A percentile compares a stretch with the other conserved stretches of the same genome.
Evolutionary conservation across 108 stramenopile species (phyloP).

Genomic region (Poteriospumella lacustris): DNA sequence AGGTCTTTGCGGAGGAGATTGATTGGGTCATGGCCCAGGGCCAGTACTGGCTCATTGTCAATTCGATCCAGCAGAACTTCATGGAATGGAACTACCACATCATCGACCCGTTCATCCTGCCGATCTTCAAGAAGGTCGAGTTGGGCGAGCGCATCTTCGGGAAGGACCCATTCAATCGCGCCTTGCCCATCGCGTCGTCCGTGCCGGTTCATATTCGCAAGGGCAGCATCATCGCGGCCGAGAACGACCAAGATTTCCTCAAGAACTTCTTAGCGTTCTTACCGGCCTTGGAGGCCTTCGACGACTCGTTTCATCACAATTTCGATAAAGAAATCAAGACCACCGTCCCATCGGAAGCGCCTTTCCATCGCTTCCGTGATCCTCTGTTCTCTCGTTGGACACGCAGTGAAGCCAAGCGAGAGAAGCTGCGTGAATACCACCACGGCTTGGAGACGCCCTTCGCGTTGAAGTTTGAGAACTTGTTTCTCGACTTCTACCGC

Average conservation of each 20-base stretch:
- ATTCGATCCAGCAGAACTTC: conserved; percentile 25
- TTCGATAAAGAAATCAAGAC: background rate
- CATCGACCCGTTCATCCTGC: background rate
- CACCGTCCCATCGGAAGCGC: background rate
- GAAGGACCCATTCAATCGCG: background rate
- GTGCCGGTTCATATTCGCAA: background rate
- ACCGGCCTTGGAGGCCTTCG: background rate
- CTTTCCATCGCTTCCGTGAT: background rate
- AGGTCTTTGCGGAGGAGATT: background rate
- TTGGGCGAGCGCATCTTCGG: background rate
- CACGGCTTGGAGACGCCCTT: background rate
- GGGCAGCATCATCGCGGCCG: background rate
- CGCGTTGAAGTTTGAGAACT: background rate
- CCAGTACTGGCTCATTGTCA: conserved; percentile 18
- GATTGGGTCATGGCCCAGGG: conserved; percentile 16
- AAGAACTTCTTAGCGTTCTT: background rate
- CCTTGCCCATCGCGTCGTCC: background rate
- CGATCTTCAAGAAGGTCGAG: background rate
- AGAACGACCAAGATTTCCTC: background rate
- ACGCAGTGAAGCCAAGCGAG: background rate
- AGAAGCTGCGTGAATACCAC: background rate
- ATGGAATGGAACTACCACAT: background rate
- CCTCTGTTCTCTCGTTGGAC: background rate
- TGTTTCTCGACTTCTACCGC: background rate
- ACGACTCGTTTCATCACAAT: background rate